Conservation (phyloP, 352 stramenopile species). For the Phytophthora sp. region DNA sequence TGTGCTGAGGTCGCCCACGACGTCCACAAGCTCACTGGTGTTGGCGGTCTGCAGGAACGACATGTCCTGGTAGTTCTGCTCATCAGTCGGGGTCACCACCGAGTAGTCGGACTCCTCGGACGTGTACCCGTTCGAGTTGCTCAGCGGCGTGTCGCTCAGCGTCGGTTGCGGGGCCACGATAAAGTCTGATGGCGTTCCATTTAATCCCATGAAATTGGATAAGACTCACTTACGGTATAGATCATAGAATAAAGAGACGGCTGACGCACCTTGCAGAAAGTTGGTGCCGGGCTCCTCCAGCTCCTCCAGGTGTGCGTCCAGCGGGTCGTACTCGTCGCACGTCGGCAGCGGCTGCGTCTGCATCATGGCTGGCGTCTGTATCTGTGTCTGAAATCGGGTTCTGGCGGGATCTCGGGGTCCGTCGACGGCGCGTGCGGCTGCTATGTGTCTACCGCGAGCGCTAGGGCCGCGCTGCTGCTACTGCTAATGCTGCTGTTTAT, state of each 20-base stretch:
- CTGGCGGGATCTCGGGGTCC: not conserved
- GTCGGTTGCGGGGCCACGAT: conserved; percentile 38
- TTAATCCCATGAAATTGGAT: conserved; percentile 23
- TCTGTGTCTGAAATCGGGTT: conserved; percentile 9
- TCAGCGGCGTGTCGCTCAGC: conserved; percentile 59
- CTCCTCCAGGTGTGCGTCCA: conserved; percentile 76
- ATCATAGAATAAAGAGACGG: conserved; percentile 7
- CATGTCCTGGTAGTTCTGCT: conserved; percentile 82
- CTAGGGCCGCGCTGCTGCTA: not conserved
- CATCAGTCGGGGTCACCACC: conserved; percentile 62
- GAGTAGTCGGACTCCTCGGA: conserved; percentile 88
- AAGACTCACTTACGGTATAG: too few species aligned
- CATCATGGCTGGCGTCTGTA: conserved; percentile 39
- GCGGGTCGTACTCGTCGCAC: conserved; percentile 70
- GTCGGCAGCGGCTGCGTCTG: conserved; percentile 56
- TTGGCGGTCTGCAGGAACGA: conserved; percentile 66
- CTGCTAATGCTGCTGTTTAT: not conserved
- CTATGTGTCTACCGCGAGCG: conserved; percentile 9
- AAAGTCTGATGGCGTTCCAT: conserved; percentile 46
- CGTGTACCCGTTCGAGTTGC: conserved; percentile 78
- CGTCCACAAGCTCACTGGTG: conserved; percentile 68
- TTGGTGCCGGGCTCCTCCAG: conserved; percentile 71
- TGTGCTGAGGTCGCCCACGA: conserved; percentile 60
- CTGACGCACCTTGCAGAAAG: conserved; percentile 61
- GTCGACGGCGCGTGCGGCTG: conserved; percentile 5